A percentile compares a stretch with the other conserved stretches of the same genome.
phyloP scores from a whole-genome alignment of 306 rosid genomes.

The Prunus armeniaca region DNA sequence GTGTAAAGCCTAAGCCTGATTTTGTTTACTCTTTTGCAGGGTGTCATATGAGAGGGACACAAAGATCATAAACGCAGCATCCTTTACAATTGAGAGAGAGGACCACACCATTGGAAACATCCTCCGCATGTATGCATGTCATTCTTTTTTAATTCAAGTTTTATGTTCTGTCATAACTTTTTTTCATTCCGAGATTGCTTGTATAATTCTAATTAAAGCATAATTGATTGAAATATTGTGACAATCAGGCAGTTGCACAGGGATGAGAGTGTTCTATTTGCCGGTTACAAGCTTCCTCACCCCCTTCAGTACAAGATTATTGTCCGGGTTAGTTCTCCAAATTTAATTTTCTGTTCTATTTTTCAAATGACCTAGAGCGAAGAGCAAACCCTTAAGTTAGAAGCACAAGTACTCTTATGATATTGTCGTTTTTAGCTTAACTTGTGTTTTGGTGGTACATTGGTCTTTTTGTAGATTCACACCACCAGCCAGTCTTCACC shows the following conservation, averaged over 20 bases:
- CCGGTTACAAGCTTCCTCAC: constrained; percentile 93
- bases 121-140: constrained; percentile 63
- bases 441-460: not conserved
- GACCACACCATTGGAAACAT: constrained; percentile 91
- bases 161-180: not conserved
- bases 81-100: constrained; percentile 83
- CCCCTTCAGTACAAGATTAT: constrained; percentile 91
- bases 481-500: constrained; percentile 93
- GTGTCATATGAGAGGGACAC: constrained; percentile 96
- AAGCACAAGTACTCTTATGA: not conserved
- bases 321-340: constrained; percentile 40
- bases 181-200: not conserved
- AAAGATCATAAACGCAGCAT: constrained; percentile 84
- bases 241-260: constrained; percentile 77
- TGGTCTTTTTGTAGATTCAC: constrained; percentile 59
- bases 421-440: not conserved
- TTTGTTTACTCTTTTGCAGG: constrained; percentile 30
- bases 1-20: not conserved
- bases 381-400: not conserved
- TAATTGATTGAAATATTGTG: not conserved
- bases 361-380: not conserved
- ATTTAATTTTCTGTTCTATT: not conserved
- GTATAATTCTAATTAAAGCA: not conserved
- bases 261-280: constrained; percentile 77
- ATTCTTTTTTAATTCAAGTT: not conserved